phyloP scores from a whole-genome alignment of 2,329 filamentous ascomycete species.

The Pseudogymnoascus sp. region DNA sequence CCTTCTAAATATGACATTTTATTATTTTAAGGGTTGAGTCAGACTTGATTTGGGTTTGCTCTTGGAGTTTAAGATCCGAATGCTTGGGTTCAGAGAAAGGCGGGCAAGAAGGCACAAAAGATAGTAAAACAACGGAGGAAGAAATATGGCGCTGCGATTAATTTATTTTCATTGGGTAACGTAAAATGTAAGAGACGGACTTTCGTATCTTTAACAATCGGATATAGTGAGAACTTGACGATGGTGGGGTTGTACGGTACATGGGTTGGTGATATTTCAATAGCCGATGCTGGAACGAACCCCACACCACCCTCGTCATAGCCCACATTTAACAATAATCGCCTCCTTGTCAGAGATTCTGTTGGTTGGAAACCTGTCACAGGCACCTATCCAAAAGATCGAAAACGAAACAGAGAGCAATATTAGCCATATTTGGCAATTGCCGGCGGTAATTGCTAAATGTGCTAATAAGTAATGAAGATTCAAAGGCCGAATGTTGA shows the following conservation, averaged over 20 bases:
- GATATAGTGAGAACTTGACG: neutral
- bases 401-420: neutral
- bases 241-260: neutral
- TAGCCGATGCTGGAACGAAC: neutral
- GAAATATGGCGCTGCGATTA: neutral
- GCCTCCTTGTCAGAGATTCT: neutral
- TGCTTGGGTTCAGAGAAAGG: neutral
- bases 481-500: neutral
- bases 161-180: neutral
- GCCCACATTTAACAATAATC: neutral
- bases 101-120: neutral
- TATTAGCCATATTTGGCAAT: neutral
- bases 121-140: neutral
- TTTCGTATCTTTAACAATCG: neutral
- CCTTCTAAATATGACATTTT: conserved; percentile 7
- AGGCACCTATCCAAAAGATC: neutral
- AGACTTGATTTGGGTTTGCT: neutral
- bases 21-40: neutral
- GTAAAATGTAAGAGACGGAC: neutral
- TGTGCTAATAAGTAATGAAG: neutral
- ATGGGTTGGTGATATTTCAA: neutral
- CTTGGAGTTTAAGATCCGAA: neutral
- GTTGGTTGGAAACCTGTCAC: neutral
- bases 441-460: neutral
- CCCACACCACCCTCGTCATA: neutral